Evolutionary conservation across 495 filamentous ascomycete species (phyloP), one percentile per base, ranked within the genome.

Genomic region (Aspergillus kassunensis): DNA sequence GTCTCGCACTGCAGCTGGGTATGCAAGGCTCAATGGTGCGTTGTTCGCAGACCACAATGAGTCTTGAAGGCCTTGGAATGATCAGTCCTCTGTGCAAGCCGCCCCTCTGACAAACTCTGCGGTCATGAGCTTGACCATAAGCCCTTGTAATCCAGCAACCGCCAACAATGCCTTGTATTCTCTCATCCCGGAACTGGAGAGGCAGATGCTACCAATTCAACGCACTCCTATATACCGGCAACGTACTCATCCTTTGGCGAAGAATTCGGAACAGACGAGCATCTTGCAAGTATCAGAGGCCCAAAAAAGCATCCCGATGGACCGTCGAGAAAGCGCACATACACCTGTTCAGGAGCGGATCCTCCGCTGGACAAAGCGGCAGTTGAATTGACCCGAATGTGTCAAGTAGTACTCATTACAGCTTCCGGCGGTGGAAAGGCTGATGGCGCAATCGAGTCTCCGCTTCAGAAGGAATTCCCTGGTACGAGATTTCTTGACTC

Each of bases 91-190:
- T 37, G n/a, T 15, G 39, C 39, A 16, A 23, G 43, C 6, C 25
- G 29, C 12, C 8, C 21, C 35, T 24, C 31, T 57, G 47, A 30
- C 3, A 56, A 63, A 1, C 49, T 42, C 63, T 1, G 63, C 65
- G 29, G 64, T 65, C 27, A 59, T 56, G 50, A 67, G 65, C 35
- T 68, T 57, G 6, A 62, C 35, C 15, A 68, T 58, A 47, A 68
- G 67, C 37, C 64, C 15, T 45, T 58, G 44, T 70, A 63, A 42
- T 67, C 63, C 9, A 67, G 44, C 10, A 4, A n/a, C n/a, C n/a
- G 59, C 63, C 30, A 64, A 49, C n/a, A n/a, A n/a, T n/a, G n/a
- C n/a, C n/a, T n/a, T n/a, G n/a, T n/a, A n/a, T n/a, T n/a, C n/a
- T n/a, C n/a, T n/a, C n/a, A n/a, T n/a, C n/a, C n/a, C n/a, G n/a